These are phyloP conservation scores for Inga leiocalycina DNA, from an alignment of 306 rosid species.

Conservation along the genomic window DNA sequence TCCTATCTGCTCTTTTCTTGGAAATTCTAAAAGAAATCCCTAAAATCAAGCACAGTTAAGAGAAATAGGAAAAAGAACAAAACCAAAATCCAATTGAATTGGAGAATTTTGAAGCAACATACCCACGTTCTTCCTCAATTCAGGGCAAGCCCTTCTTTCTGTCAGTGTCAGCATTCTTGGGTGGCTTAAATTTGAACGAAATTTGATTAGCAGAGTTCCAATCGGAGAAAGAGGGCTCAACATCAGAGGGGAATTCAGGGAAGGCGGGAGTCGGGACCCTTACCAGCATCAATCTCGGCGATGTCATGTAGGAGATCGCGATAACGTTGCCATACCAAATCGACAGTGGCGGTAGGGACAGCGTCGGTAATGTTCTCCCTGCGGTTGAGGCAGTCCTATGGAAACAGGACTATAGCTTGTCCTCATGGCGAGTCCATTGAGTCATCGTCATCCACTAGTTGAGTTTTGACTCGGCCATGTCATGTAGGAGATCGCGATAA, in stretches of 20 bases:
- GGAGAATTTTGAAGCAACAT: background rate
- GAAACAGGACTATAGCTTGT: no score
- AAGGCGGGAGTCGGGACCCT: slow-evolving; percentile 22
- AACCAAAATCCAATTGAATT: background rate
- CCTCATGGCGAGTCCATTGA: no score
- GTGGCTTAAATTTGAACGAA: slow-evolving; percentile 42
- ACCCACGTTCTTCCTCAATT: slow-evolving; percentile 89
- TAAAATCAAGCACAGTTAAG: slow-evolving; percentile 1
- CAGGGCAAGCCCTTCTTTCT: slow-evolving; percentile 89
- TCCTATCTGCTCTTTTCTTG: background rate
- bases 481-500: no score
- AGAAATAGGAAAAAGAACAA: background rate
- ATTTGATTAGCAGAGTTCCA: slow-evolving; percentile 76
- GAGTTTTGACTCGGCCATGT: no score
- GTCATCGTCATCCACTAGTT: no score
- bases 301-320: no score
- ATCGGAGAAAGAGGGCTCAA: slow-evolving; percentile 7
- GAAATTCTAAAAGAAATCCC: background rate
- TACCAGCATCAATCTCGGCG: no score
- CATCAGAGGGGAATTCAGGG: slow-evolving; percentile 35
- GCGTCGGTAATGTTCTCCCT: no score
- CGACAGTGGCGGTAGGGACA: no score
- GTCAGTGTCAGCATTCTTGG: slow-evolving; percentile 51
- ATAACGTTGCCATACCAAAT: no score
- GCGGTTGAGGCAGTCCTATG: no score